Conservation (phyloP, 2,329 filamentous ascomycete genomes). For the Stagonosporopsis chrysanthemi region DNA sequence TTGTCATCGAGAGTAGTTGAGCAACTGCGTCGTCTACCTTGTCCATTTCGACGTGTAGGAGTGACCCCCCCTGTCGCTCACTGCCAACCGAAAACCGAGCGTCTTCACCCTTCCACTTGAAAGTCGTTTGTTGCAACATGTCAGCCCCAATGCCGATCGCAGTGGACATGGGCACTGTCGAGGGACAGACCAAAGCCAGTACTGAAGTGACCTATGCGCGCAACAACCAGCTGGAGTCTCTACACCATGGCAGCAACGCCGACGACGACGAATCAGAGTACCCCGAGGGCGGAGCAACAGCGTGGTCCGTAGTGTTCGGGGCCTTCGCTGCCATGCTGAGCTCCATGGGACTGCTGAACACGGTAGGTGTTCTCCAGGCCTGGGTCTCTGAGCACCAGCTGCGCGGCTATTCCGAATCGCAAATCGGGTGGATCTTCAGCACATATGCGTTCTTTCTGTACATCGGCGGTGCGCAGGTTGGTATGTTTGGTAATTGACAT, state of each 20-base stretch:
- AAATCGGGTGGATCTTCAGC: constrained; percentile 54
- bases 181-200: background rate
- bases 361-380: constrained; percentile 50
- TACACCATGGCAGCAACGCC: background rate
- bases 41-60: background rate
- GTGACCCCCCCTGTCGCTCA: background rate
- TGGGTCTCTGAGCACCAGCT: constrained; percentile 51
- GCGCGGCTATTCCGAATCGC: constrained; percentile 42
- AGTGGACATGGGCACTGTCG: background rate
- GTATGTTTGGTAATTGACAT: constrained; percentile 1
- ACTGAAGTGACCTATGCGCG: background rate
- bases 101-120: background rate
- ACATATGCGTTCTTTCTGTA: constrained; percentile 52
- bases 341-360: constrained; percentile 53
- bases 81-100: background rate
- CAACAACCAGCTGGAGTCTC: constrained; percentile 5
- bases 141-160: background rate
- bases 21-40: background rate
- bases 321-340: constrained; percentile 50
- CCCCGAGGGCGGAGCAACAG: constrained; percentile 53
- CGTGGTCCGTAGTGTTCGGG: constrained; percentile 55
- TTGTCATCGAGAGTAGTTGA: background rate
- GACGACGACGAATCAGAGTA: constrained; percentile 14
- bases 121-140: background rate
- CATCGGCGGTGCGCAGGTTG: constrained; percentile 44